Conservation (phyloP, 208 protist species). For the Leishmania tropica region DNA sequence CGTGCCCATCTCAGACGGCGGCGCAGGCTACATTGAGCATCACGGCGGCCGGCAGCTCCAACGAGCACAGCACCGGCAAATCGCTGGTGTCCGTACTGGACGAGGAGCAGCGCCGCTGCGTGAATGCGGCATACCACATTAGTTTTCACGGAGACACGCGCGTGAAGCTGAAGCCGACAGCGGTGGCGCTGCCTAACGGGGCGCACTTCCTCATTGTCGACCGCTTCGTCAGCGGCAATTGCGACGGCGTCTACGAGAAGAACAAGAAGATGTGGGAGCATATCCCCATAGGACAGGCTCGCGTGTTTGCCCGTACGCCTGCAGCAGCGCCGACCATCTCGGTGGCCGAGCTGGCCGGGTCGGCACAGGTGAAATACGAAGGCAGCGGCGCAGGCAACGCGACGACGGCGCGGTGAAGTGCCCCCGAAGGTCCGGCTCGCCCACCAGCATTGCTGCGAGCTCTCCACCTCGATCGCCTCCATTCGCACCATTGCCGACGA, state of each 20-base stretch:
- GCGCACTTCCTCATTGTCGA: slow-evolving; percentile 63
- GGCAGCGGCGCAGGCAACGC: not conserved
- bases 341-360: not conserved
- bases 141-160: slow-evolving; percentile 62
- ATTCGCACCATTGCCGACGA: not conserved
- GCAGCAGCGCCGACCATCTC: not conserved
- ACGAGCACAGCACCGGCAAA: slow-evolving; percentile 15
- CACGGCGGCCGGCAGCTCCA: not conserved
- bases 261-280: slow-evolving; percentile 84
- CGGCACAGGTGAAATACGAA: not conserved
- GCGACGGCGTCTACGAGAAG: slow-evolving; percentile 69
- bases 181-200: slow-evolving; percentile 47
- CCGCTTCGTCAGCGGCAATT: slow-evolving; percentile 52
- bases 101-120: slow-evolving; percentile 41
- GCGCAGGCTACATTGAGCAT: not conserved
- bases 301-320: slow-evolving; percentile 49
- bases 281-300: slow-evolving; percentile 68
- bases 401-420: not conserved
- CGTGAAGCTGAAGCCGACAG: slow-evolving; percentile 54
- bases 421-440: not conserved
- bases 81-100: slow-evolving; percentile 21
- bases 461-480: not conserved
- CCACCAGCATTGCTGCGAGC: not conserved
- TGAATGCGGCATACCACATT: slow-evolving; percentile 54
- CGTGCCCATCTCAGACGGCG: not conserved